Base-by-base conservation (phyloP, 352 stramenopile species). In the Thalassiosira hispida region DNA sequence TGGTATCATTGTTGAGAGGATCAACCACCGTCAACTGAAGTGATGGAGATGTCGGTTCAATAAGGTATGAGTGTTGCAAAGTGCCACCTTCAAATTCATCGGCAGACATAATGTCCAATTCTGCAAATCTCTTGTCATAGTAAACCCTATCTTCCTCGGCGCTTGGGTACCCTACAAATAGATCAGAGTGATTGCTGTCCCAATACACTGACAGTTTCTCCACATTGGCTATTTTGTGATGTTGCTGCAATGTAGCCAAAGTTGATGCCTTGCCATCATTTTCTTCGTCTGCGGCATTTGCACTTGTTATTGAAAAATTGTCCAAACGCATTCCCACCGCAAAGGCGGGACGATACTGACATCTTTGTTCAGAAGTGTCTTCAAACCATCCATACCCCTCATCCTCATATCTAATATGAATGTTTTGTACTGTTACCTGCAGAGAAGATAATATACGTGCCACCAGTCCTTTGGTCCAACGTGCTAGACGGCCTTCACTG, bases 371-470 rank as follows among this genome's bases (percentile, higher is more conserved):
- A 8, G 12, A 23, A 55, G 27, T 25, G 72, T 60, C 29, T 23
- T 57, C 47, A 29, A 73, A 72, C 81, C 81, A 90, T 9, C 81
- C 76, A 65, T 86, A 87, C 6, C 87, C 87, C 68, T 88, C 72
- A 81, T 93, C 85, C 77, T 93, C 85, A 56, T 91, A 93, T 69
- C 88, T 77, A 29, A 93, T 68, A 69, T 93, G 88, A 71, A 93
- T 83, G 59, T 93, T 93, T 71, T 64, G 63, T 2, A 92, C 65
- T 9, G 85, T 90, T n/a, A 93, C 76, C 22, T 76, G 75, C 7
- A 93, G 63, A 14, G 81, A 87, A 0, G 85, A 84, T 44, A 93
- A 52, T 25, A 91, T 42, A 31, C 63, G 77, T n/a, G 83, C 55
- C n/a, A 88, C 20, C 40, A 81, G 63, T 49, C 84, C 70, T 49